Conservation (phyloP, 1,284 basidiomycete genomes). For the Ceratobasidium sp. region DNA sequence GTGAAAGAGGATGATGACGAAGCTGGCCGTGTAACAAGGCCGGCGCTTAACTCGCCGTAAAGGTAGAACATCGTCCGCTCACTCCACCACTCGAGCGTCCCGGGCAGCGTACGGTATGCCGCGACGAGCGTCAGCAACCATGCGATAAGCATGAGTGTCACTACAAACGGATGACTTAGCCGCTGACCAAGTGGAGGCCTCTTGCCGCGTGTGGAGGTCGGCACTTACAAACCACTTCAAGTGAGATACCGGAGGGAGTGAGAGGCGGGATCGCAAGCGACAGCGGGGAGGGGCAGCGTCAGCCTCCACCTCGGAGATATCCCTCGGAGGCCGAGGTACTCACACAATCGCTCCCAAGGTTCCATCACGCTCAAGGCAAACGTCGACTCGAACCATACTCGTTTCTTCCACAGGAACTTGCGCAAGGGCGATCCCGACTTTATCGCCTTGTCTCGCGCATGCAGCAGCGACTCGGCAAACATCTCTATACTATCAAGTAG, state of each 20-base stretch:
- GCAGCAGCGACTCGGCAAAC: slow-evolving; percentile 32
- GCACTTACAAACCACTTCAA: slow-evolving; percentile 32
- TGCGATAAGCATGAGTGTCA: slow-evolving; percentile 21
- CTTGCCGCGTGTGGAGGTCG: neutral
- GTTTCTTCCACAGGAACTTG: slow-evolving; percentile 59
- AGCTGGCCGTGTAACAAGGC: too few relatives aligned
- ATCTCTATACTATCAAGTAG: too few relatives aligned
- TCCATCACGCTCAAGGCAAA: slow-evolving; percentile 73
- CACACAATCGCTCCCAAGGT: slow-evolving; percentile 65
- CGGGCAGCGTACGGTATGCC: slow-evolving; percentile 23
- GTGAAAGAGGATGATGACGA: too few relatives aligned
- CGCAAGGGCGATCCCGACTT: slow-evolving; percentile 37
- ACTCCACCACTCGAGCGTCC: slow-evolving; percentile 25
- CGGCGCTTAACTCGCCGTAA: too few relatives aligned
- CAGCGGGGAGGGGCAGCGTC: slow-evolving; percentile 5
- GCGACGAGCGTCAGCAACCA: slow-evolving; percentile 32
- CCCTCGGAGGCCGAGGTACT: neutral
- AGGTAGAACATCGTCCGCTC: slow-evolving; percentile 12
- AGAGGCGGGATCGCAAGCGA: neutral
- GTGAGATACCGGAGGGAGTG: too few relatives aligned
- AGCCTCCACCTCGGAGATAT: slow-evolving; percentile 7
- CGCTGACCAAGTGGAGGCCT: neutral
- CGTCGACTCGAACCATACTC: slow-evolving; percentile 66
- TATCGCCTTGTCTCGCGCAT: slow-evolving; percentile 49
- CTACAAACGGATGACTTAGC: neutral